phyloP scores from a whole-genome alignment of 305 asterid species.

The Petunia hybrid region DNA sequence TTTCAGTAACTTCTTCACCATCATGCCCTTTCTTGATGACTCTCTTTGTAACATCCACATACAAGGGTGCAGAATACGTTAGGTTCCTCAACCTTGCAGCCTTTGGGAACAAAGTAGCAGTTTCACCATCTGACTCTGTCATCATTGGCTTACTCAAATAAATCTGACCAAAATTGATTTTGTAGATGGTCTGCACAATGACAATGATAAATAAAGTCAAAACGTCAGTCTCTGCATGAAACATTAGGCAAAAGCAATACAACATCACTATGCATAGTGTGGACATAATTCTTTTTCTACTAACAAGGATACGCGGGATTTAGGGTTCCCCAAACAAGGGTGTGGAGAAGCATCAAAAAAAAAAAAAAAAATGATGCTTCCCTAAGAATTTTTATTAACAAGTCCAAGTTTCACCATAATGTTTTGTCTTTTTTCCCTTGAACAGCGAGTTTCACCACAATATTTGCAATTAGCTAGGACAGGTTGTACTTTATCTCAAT shows the following conservation, averaged over 20 bases:
- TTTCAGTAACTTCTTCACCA: slow-evolving; percentile 97
- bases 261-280: not conserved
- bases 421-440: not conserved
- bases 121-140: slow-evolving; percentile 99
- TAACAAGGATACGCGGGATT: slow-evolving; percentile 11
- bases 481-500: not conserved
- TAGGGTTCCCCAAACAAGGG: not conserved
- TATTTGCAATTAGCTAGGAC: not conserved
- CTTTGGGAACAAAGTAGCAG: slow-evolving; percentile 96
- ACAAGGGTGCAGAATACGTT: slow-evolving; percentile 97
- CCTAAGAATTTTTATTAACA: not conserved
- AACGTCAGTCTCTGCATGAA: not conserved
- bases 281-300: not conserved
- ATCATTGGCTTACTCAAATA: slow-evolving; percentile 99
- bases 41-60: slow-evolving; percentile 88
- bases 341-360: not conserved
- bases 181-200: slow-evolving; percentile 79
- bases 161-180: slow-evolving; percentile 93
- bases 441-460: not conserved
- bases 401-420: slow-evolving; percentile 10
- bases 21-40: slow-evolving; percentile 97
- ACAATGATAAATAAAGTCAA: slow-evolving; percentile 27
- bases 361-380: not conserved
- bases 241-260: not conserved
- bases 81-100: slow-evolving; percentile 98